Evolutionary conservation across 2,329 filamentous ascomycete species (phyloP).

Genomic region (Cladosporium austrohemisphaericum): DNA sequence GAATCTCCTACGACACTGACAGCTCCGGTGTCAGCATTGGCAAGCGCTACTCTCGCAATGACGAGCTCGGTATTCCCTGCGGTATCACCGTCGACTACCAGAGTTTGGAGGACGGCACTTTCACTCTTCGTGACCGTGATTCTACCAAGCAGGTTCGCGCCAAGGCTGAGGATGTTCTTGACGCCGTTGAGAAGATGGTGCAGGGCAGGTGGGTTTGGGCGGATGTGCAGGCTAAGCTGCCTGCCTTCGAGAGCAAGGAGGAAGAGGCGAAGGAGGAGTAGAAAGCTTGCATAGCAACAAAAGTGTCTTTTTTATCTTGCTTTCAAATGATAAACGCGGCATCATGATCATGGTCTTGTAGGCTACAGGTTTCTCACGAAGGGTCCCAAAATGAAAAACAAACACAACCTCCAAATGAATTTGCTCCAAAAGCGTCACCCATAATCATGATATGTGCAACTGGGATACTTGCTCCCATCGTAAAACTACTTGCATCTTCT

Average conservation of each 20-base stretch:
- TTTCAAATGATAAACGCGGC: no score
- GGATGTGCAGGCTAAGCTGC: constrained; percentile 72
- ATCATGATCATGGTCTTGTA: no score
- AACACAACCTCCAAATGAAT: no score
- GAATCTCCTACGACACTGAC: constrained; percentile 81
- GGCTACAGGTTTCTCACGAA: no score
- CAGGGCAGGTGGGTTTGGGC: constrained; percentile 63
- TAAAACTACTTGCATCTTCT: no score
- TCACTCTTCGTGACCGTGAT: constrained; percentile 88
- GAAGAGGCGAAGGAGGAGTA: constrained; percentile 38
- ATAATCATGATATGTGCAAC: no score
- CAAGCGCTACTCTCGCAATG: constrained; percentile 90
- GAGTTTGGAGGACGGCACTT: constrained; percentile 78
- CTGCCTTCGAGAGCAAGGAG: constrained; percentile 76
- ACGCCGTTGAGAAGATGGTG: constrained; percentile 63
- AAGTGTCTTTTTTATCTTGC: no score
- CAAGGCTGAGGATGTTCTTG: constrained; percentile 72
- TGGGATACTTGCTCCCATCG: no score
- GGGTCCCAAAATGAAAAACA: no score
- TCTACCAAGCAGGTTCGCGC: constrained; percentile 86
- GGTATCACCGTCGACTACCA: constrained; percentile 96
- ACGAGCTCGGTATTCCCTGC: constrained; percentile 90
- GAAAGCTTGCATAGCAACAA: no score
- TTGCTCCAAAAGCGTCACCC: no score
- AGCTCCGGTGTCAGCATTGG: constrained; percentile 89